Evolutionary conservation across 2,329 filamentous ascomycete species (phyloP), one percentile per base, ranked within the genome.

Genomic region (Ophiostoma quercus): DNA sequence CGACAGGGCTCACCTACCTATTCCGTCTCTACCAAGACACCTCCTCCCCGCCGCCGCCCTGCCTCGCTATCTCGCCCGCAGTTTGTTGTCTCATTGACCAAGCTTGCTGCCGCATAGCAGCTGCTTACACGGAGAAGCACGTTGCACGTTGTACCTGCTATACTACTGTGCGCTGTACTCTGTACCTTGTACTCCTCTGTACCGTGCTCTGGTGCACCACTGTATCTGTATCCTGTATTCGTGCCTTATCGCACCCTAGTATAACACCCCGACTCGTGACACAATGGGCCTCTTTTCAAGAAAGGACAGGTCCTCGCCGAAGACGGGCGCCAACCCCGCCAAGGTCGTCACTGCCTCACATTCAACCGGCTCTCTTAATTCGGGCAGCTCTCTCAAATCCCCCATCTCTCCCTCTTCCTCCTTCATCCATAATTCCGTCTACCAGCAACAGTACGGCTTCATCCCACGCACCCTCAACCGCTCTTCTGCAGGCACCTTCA

Each of bases 271-370:
- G 1, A 29, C 12, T 34, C 34, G 62, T 39, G 19, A 9, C 66
- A 67, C 14, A 71, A 87, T 87, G 85, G 84, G 85, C 74, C 75
- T 87, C 73, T 87, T 87, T 76, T 85, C 84, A 47, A 80, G 84
- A 71, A 85, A 82, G 75, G 81, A 85, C 74, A 85, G 83, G 79
- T 77, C 84, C 73, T 77, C 81, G 72, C 77, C 81, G 19, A 83
- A 80, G 76, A 77, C 70, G 67, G 57, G 71, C 32, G 16, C 60
- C 14, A 63, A 69, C 57, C 62, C 75, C 69, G 73, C 74, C 68
- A 79, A 81, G 70, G 77, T 80, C 25, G 75, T 79, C 80, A 71
- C 80, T 65, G 62, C 62, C 77, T 70, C 67, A 57, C 81, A 81
- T 71, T 84, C 83, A 68, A 82, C 82, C 74, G 80, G 81, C 72